Evolutionary conservation across 2,329 filamentous ascomycete genomes (phyloP).

Genomic region (Didymella segeticola): DNA sequence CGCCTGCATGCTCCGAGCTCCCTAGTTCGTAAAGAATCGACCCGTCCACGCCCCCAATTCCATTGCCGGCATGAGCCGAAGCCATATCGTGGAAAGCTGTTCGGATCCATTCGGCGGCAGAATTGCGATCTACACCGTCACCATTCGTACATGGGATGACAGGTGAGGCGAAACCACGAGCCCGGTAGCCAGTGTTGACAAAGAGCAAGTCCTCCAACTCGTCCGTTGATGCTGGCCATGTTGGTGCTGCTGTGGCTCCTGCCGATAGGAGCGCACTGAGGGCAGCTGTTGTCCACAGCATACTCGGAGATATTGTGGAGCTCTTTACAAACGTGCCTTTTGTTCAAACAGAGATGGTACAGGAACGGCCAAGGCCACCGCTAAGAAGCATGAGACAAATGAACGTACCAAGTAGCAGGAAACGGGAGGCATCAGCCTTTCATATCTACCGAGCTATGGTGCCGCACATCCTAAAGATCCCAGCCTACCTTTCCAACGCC

Average conservation of each 20-base stretch:
- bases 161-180: constrained; percentile 62
- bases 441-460: constrained; percentile 2
- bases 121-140: constrained; percentile 60
- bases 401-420: background rate
- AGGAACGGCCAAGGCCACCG: background rate
- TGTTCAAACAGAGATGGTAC: background rate
- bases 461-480: background rate
- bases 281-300: constrained; percentile 8
- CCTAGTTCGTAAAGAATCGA: constrained; percentile 66
- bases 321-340: background rate
- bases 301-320: background rate
- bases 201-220: constrained; percentile 71
- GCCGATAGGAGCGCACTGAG: constrained; percentile 15
- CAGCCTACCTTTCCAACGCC: background rate
- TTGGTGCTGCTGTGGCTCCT: constrained; percentile 55
- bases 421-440: background rate
- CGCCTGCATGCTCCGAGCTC: constrained; percentile 63
- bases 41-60: constrained; percentile 63
- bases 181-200: constrained; percentile 62
- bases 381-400: background rate
- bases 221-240: constrained; percentile 66
- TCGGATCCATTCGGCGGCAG: constrained; percentile 68
- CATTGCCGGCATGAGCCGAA: constrained; percentile 58
- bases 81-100: constrained; percentile 69
- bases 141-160: constrained; percentile 61